A percentile compares a stretch with the other conserved stretches of the same genome.
Conservation (phyloP, 2,329 filamentous ascomycete genomes). For the Fusarium dlaminii region DNA sequence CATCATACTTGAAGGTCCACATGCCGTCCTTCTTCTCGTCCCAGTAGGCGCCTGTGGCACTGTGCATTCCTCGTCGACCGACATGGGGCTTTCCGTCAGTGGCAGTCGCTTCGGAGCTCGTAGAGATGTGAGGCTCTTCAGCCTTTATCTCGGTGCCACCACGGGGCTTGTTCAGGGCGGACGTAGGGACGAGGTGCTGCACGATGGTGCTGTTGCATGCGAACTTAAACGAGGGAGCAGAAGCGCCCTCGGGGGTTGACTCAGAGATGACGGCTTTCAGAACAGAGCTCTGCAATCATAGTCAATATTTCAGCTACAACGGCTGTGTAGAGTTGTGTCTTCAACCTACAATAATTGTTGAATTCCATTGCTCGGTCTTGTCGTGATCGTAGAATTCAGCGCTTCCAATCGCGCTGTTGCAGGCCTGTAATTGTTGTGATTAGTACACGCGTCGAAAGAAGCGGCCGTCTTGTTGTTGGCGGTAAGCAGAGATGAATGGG, state of each 20-base stretch:
- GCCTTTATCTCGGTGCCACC: slow-evolving; percentile 58
- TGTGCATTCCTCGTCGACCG: slow-evolving; percentile 90
- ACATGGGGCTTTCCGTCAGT: slow-evolving; percentile 76
- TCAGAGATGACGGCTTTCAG: slow-evolving; percentile 82
- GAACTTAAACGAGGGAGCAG: slow-evolving; percentile 83
- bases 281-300: slow-evolving; percentile 71
- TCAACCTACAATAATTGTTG: slow-evolving; percentile 80
- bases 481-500: slow-evolving; percentile 34
- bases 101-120: slow-evolving; percentile 63
- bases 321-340: neutral
- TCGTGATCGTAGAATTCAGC: slow-evolving; percentile 87
- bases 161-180: slow-evolving; percentile 69
- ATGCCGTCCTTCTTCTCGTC: slow-evolving; percentile 91
- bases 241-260: slow-evolving; percentile 66
- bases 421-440: slow-evolving; percentile 68
- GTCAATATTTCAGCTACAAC: slow-evolving; percentile 23
- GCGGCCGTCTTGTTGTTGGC: slow-evolving; percentile 10
- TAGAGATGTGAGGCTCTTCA: slow-evolving; percentile 64
- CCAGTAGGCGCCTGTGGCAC: slow-evolving; percentile 86
- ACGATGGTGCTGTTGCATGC: slow-evolving; percentile 98
- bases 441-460: slow-evolving; percentile 16
- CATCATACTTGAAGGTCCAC: slow-evolving; percentile 88
- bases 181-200: slow-evolving; percentile 82
- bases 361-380: slow-evolving; percentile 89
- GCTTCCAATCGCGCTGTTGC: slow-evolving; percentile 77